Conservation (phyloP, 768 basidiomycete species). For the Asterophora lycoperdoides region DNA sequence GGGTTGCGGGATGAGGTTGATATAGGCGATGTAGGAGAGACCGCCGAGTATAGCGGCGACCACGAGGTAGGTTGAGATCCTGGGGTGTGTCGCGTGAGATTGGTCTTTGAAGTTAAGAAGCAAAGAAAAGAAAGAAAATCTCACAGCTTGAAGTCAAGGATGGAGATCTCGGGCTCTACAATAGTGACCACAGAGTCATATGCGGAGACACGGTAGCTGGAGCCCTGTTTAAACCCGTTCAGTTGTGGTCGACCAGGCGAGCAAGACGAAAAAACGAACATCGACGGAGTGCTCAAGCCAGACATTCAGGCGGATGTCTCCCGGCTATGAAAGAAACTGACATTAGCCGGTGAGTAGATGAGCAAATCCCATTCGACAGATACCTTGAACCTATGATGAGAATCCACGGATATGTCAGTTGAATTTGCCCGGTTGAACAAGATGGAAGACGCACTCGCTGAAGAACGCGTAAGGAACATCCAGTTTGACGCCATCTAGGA, state of each 20-base stretch:
- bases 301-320: conserved; percentile 66
- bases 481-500: conserved; percentile 54
- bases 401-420: conserved; percentile 10
- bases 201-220: conserved; percentile 57
- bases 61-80: conserved; percentile 68
- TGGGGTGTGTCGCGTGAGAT: conserved; percentile 15
- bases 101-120: not conserved
- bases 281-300: conserved; percentile 72
- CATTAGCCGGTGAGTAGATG: conserved; percentile 1
- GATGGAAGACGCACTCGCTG: conserved; percentile 63
- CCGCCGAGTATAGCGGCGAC: conserved; percentile 61
- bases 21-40: conserved; percentile 59
- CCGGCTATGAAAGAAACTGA: conserved; percentile 45
- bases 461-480: conserved; percentile 70
- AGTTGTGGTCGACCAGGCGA: not conserved
- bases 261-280: conserved; percentile 33
- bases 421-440: not conserved
- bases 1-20: conserved; percentile 58
- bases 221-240: conserved; percentile 34
- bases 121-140: conserved; percentile 21
- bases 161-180: conserved; percentile 74
- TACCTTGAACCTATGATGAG: conserved; percentile 56
- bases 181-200: conserved; percentile 75
- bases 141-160: conserved; percentile 79
- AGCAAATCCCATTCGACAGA: not conserved